phyloP scores from a whole-genome alignment of 495 filamentous ascomycete genomes.

The Podospora comata region DNA sequence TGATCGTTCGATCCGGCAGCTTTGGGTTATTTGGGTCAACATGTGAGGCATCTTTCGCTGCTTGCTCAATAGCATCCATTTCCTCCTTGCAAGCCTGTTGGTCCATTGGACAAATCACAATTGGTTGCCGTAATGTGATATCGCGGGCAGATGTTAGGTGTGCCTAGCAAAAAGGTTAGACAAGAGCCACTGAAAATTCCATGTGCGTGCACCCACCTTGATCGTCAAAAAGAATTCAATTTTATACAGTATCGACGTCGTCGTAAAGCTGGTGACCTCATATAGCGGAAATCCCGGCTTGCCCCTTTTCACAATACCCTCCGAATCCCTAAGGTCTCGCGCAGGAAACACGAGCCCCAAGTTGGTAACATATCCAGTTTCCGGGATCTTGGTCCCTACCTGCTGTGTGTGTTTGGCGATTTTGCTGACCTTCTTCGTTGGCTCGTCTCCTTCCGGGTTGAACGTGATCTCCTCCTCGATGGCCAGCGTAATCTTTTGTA shows the following conservation, averaged over 20 bases:
- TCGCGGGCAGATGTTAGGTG: conserved; percentile 88
- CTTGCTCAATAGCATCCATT: conserved; percentile 95
- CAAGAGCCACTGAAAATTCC: neutral
- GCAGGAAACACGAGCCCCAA: conserved; percentile 87
- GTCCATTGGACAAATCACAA: conserved; percentile 93
- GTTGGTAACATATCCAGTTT: conserved; percentile 85
- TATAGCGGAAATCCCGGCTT: conserved; percentile 89
- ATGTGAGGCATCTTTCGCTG: conserved; percentile 84
- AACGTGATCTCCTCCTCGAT: conserved; percentile 98
- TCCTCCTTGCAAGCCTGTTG: conserved; percentile 95
- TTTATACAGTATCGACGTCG: conserved; percentile 90
- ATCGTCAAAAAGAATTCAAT: conserved; percentile 96
- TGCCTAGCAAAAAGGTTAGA: conserved; percentile 55
- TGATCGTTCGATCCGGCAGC: conserved; percentile 77
- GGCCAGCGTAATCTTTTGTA: conserved; percentile 85
- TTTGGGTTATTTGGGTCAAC: conserved; percentile 86
- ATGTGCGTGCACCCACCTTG: conserved; percentile 60
- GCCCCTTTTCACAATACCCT: conserved; percentile 81
- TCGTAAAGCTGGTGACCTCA: conserved; percentile 85
- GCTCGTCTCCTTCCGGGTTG: conserved; percentile 97
- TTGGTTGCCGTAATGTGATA: conserved; percentile 85
- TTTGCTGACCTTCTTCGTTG: conserved; percentile 82
- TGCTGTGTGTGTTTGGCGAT: conserved; percentile 79
- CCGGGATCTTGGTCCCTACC: conserved; percentile 78
- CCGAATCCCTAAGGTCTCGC: conserved; percentile 81